Base-by-base conservation (phyloP, 2,329 filamentous ascomycete species). In the Colletotrichum gloeosporioides region DNA sequence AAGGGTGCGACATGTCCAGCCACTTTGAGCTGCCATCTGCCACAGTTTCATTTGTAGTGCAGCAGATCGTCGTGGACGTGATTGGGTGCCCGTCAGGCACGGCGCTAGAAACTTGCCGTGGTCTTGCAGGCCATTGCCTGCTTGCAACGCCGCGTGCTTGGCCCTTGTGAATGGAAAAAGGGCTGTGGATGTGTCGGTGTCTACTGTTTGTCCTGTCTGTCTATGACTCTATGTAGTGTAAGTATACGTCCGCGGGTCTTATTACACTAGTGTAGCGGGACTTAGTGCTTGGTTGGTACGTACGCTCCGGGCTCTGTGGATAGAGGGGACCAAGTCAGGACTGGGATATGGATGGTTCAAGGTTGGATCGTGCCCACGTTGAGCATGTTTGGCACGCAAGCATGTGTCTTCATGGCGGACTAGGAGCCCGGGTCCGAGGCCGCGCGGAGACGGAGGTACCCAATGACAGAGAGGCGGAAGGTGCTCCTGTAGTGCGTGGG, bases 101-200 rank as follows among this genome's bases (percentile, higher is more conserved):
- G 29, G 27, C 62, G 62, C 62, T 72, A 67, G 69, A 62, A 72
- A 67, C 27, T 36, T 72, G 63, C 70, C 70, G 63, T 34, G 32
- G 34, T 25, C 49, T 13, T 31, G 61, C 59, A 62, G 29, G 29
- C 5, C 25, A 25, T 59, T 29, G 22, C 59, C 27, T 34, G 59
- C 27, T 31, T n/a, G n/a, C 29, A 16, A 29, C 55, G 55, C 12
- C 29, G 10, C 7, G 29, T n/a, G 27, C 31, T n/a, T 29, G 29
- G 59, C 18, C 36, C 25, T 29, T 61, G 5, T 49, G 13, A 27
- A 49, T 22, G 44, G 34, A 39, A 39, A 39, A 39, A 49, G 44
- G 44, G 39, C 39, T 18, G 36, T 39, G 36, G 16, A 39, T 18
- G 36, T 18, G 36, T 39, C 36, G 36, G 36, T 39, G 36, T 39